Conservation (phyloP, 306 rosid species). For the Cucumis melo region DNA sequence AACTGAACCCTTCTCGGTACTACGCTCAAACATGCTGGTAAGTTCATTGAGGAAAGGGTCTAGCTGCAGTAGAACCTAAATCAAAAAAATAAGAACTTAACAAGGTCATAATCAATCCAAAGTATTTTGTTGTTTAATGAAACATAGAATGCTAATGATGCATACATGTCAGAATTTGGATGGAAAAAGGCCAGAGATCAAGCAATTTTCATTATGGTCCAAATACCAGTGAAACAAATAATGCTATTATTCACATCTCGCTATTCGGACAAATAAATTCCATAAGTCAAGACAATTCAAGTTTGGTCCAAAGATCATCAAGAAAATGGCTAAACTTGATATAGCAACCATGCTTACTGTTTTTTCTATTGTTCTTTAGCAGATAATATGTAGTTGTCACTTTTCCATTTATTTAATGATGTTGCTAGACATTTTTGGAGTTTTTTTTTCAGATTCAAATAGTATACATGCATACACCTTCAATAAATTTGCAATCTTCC, state of each 20-base stretch:
- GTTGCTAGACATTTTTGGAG: neutral
- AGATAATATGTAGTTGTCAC: neutral
- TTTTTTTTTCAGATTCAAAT: neutral
- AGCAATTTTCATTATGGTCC: neutral
- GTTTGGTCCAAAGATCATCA: neutral
- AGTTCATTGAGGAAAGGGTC: conserved; percentile 97
- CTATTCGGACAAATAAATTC: neutral
- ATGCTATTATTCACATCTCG: neutral
- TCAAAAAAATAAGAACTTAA: neutral
- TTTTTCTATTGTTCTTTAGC: neutral
- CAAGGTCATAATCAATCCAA: neutral
- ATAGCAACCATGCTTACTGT: neutral
- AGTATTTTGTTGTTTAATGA: neutral
- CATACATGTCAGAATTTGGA: neutral
- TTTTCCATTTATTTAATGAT: neutral
- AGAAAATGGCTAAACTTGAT: neutral
- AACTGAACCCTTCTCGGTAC: conserved; percentile 68
- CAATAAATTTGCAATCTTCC: neutral
- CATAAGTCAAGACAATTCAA: neutral
- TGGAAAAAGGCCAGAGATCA: neutral
- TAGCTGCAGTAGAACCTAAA: conserved; percentile 63
- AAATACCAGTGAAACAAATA: neutral
- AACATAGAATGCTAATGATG: neutral
- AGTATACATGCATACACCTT: neutral
- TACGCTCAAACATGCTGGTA: conserved; percentile 81